Percentiles rank a stretch among this genome's conserved stretches.
These are phyloP conservation scores for Stylosanthes scabra DNA, from an alignment of 331 rosid species.

Conservation along the genomic window DNA sequence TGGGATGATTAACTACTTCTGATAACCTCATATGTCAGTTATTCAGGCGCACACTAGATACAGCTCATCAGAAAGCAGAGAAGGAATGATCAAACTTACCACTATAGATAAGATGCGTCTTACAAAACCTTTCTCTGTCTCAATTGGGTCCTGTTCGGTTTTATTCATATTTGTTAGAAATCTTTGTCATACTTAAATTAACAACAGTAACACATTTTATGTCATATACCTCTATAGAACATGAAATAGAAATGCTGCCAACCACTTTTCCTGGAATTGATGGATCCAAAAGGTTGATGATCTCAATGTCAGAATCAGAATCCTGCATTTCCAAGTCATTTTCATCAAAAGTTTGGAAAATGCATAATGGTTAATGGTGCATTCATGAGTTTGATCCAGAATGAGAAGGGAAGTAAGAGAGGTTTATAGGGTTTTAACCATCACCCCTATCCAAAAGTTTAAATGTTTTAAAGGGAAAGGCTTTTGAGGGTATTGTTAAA, in stretches of 20 bases:
- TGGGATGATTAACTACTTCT: constrained; percentile 4
- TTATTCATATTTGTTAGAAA: constrained; percentile 39
- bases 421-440: too few relatives aligned
- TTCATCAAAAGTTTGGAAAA: constrained; percentile 29
- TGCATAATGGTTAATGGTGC: background rate
- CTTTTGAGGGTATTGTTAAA: too few relatives aligned
- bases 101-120: constrained; percentile 88
- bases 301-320: constrained; percentile 58
- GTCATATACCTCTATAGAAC: constrained; percentile 74
- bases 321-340: constrained; percentile 56
- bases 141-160: constrained; percentile 81
- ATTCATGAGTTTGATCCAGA: too few relatives aligned
- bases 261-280: constrained; percentile 67
- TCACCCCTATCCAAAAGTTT: too few relatives aligned
- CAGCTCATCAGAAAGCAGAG: constrained; percentile 28
- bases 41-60: constrained; percentile 31
- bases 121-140: constrained; percentile 88
- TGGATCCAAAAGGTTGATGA: constrained; percentile 73
- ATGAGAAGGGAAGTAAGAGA: too few relatives aligned
- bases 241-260: constrained; percentile 75
- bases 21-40: constrained; percentile 6
- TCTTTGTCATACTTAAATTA: constrained; percentile 24
- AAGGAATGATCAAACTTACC: constrained; percentile 64
- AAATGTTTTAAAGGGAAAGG: too few relatives aligned
- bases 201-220: constrained; percentile 20